phyloP scores from a whole-genome alignment of 1,284 basidiomycete species.

The Ustilago xerochloae region DNA sequence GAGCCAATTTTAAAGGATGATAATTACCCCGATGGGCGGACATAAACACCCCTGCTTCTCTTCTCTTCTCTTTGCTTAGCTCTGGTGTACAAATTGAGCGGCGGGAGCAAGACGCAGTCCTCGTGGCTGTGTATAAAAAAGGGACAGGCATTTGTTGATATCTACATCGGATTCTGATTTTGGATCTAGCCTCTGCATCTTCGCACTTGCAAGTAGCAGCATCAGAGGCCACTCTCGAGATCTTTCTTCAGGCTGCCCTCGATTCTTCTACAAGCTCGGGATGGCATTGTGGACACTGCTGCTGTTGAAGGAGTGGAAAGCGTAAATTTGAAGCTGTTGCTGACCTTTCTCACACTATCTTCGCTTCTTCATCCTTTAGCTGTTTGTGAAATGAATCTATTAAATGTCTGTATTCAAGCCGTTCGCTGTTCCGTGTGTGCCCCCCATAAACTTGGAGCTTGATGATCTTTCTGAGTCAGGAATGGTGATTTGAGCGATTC shows the following conservation, averaged over 20 bases:
- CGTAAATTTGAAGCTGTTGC: background rate
- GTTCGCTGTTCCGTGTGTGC: no score
- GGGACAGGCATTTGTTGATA: conserved; percentile 54
- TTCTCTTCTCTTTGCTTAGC: conserved; percentile 36
- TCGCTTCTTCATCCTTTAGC: background rate
- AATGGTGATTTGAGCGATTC: no score
- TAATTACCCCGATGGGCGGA: conserved; percentile 54
- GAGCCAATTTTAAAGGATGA: conserved; percentile 26
- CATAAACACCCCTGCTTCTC: conserved; percentile 45
- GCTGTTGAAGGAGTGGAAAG: background rate
- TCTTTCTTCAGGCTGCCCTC: no score
- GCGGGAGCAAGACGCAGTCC: conserved; percentile 35
- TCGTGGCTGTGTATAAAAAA: conserved; percentile 34
- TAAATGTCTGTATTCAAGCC: background rate
- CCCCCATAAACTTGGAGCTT: no score
- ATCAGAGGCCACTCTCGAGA: background rate
- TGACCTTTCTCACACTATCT: conserved; percentile 10
- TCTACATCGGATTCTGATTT: conserved; percentile 56
- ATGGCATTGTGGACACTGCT: no score
- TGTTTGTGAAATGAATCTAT: background rate
- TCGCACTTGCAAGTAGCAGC: background rate
- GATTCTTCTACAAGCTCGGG: no score
- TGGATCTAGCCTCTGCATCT: background rate
- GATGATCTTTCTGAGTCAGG: no score
- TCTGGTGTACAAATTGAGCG: conserved; percentile 55